A percentile compares a stretch with the other conserved stretches of the same genome.
Conservation (phyloP, 208 protist species). For the Crithidia acanthocephali region DNA sequence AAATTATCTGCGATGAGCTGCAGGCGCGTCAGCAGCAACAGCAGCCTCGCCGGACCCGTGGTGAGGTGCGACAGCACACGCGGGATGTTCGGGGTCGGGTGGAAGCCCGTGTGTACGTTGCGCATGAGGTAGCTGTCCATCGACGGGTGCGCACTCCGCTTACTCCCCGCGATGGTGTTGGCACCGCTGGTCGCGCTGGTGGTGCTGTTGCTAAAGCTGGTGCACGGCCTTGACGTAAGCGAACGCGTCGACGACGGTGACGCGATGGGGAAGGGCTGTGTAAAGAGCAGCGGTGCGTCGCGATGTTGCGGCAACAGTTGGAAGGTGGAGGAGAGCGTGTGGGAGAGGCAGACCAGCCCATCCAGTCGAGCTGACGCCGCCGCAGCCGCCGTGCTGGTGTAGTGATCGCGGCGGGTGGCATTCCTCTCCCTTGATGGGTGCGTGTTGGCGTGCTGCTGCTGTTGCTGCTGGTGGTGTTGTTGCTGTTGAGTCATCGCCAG, state of each 20-base stretch:
- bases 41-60: conserved; percentile 35
- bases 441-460: too few species aligned
- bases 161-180: not conserved
- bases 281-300: not conserved
- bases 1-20: conserved; percentile 41
- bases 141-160: too few species aligned
- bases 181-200: not conserved
- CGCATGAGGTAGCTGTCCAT: too few species aligned
- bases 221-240: too few species aligned
- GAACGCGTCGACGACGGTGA: too few species aligned
- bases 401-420: too few species aligned
- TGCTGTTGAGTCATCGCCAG: not conserved
- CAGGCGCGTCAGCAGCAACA: conserved; percentile 44
- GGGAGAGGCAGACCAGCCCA: conserved; percentile 45
- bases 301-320: conserved; percentile 27
- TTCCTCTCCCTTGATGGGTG: too few species aligned
- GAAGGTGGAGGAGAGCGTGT: conserved; percentile 46
- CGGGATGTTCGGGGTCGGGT: conserved; percentile 18
- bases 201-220: too few species aligned
- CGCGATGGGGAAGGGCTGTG: not conserved
- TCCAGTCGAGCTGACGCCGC: conserved; percentile 33
- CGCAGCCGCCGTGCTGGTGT: too few species aligned
- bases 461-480: conserved; percentile 19
- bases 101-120: not conserved
- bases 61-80: conserved; percentile 32